Conservation (phyloP, 768 basidiomycete species). For the Cystoderma amianthinum region DNA sequence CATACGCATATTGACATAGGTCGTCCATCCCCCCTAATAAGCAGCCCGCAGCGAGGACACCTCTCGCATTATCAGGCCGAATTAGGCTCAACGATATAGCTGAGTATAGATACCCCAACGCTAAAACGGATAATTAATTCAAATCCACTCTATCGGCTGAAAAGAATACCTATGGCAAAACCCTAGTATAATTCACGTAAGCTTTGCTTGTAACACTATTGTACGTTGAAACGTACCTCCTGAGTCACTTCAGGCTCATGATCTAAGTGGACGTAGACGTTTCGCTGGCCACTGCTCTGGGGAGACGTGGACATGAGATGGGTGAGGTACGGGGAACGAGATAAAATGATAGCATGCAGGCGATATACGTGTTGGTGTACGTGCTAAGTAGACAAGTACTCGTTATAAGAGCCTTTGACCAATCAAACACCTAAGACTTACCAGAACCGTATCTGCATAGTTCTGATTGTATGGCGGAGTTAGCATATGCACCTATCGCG, state of each 20-base stretch:
- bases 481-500: constrained; percentile 6
- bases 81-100: constrained; percentile 62
- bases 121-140: constrained; percentile 28
- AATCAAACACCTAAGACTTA: constrained; percentile 26
- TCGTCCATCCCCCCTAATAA: constrained; percentile 86
- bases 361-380: constrained; percentile 70
- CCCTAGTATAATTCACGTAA: too few relatives aligned
- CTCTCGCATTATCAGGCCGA: constrained; percentile 74
- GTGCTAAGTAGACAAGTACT: constrained; percentile 36
- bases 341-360: constrained; percentile 80
- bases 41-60: constrained; percentile 79
- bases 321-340: constrained; percentile 81
- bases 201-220: too few relatives aligned
- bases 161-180: constrained; percentile 60
- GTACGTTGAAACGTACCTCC: constrained; percentile 70
- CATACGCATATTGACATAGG: constrained; percentile 73
- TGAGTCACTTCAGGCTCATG: constrained; percentile 78
- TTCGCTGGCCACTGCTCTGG: constrained; percentile 54
- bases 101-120: constrained; percentile 78
- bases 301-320: constrained; percentile 83
- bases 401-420: constrained; percentile 4
- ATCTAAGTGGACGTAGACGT: constrained; percentile 70
- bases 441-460: constrained; percentile 76
- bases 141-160: constrained; percentile 4
- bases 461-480: constrained; percentile 37